Base-by-base conservation (phyloP, 2,329 filamentous ascomycete species). In the Alternaria ethzedia region DNA sequence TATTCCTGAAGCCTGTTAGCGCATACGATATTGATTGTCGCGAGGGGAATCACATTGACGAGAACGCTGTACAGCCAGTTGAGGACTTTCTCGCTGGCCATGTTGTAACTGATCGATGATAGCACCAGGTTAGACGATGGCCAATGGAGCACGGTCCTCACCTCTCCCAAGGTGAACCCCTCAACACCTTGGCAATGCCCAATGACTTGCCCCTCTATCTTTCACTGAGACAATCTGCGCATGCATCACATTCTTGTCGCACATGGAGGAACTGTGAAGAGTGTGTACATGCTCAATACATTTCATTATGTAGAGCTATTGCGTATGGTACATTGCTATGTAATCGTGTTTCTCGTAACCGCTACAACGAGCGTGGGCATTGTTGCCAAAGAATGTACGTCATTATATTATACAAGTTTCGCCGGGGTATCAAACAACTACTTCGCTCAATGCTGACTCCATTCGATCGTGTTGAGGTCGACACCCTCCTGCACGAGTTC, bases 401-500 rank as follows among this genome's bases (percentile, higher is more conserved):
- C 65, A 43, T 58, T 61, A 59, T 77, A 73, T 59, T 70, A 30
- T 78, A 76, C 75, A 75, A 54, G 50, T 59, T 47, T 28, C 46
- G 21, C 28, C 57, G 46, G 54, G 66, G 64, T 64, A 67, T 68
- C 63, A 69, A 64, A 61, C 50, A 50, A 61, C 26, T 32, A 43
- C 17, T 21, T 21, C 49, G 11, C 66, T 87, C 85, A 98, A 82
- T 99, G 96, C 84, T 97, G 94, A 79, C 92, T 97, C 96, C 96
- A 99, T 83, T 99, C 91, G 75, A 99, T 99, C 46, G 93, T 97
- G 82, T 96, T 92, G 71, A 99, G 83, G 78, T 97, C 96, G 68
- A 99, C 88, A 15, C 96, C 96, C 80, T 99, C 96, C 83, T 99
- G 96, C 12, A 99, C 96, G 69, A 99, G 83, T 82, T 99, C 96